Evolutionary conservation across 1,284 basidiomycete species (phyloP).

Genomic region (Irpex rosettiformis): DNA sequence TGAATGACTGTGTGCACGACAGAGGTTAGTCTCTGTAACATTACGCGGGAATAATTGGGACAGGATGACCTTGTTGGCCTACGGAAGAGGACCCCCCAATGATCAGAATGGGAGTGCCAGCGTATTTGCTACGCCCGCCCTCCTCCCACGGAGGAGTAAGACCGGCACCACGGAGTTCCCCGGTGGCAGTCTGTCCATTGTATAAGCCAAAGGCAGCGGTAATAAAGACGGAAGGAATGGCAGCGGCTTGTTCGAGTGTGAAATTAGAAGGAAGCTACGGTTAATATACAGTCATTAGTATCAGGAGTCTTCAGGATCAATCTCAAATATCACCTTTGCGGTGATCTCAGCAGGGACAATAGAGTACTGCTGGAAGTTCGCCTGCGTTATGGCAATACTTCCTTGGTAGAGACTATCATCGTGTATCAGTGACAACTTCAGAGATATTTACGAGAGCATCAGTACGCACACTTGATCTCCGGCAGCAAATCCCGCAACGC

Average conservation of each 20-base stretch:
- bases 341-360: slow-evolving; percentile 14
- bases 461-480: slow-evolving; percentile 39
- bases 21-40: too few relatives aligned
- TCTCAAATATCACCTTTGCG: slow-evolving; percentile 16
- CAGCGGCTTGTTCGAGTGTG: slow-evolving; percentile 21
- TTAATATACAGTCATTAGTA: background rate
- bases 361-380: slow-evolving; percentile 25
- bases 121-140: slow-evolving; percentile 25
- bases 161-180: slow-evolving; percentile 8
- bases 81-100: slow-evolving; percentile 36
- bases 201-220: slow-evolving; percentile 21
- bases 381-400: slow-evolving; percentile 7
- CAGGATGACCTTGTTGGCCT: slow-evolving; percentile 38
- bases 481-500: slow-evolving; percentile 28
- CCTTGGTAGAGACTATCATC: background rate
- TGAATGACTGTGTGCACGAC: slow-evolving; percentile 40
- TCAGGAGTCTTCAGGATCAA: background rate
- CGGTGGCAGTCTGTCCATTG: background rate
- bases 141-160: slow-evolving; percentile 19
- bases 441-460: background rate
- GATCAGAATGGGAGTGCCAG: slow-evolving; percentile 29
- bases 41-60: too few relatives aligned
- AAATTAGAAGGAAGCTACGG: slow-evolving; percentile 16
- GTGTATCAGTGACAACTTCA: background rate
- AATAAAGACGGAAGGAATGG: slow-evolving; percentile 18